Evolutionary conservation across 805 yeast genomes (phyloP).

Genomic region (Kluyveromyces starmeri): DNA sequence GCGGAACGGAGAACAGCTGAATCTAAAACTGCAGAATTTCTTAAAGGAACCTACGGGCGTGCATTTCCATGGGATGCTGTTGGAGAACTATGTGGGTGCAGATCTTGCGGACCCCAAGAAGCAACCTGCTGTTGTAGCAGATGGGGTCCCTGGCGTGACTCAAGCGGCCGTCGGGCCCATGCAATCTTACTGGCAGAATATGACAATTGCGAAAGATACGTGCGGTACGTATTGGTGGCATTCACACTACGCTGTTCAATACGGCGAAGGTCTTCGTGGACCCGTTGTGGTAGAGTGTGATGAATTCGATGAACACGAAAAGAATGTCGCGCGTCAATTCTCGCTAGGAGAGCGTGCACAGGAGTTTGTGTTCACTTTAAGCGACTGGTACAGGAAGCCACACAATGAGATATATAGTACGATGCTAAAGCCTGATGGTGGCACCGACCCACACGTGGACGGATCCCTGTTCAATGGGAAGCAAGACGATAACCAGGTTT

Average conservation of each 20-base stretch:
- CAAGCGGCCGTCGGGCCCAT: conserved; percentile 67
- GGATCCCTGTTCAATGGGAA: conserved; percentile 22
- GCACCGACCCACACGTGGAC: conserved; percentile 21
- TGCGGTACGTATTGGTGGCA: conserved; percentile 53
- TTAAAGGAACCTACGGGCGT: conserved; percentile 29
- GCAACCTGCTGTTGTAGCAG: conserved; percentile 37
- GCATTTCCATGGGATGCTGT: conserved; percentile 48
- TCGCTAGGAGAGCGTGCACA: background rate
- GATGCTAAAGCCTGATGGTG: conserved; percentile 16
- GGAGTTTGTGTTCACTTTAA: conserved; percentile 34
- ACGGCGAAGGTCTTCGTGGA: conserved; percentile 45
- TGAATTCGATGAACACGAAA: conserved; percentile 30
- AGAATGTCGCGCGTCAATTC: conserved; percentile 11
- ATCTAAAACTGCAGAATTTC: conserved; percentile 14
- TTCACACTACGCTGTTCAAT: conserved; percentile 42
- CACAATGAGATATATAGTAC: conserved; percentile 32
- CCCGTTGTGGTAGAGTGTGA: conserved; percentile 46
- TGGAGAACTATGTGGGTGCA: conserved; percentile 24
- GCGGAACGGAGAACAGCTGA: conserved; percentile 17
- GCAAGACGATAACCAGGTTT: conserved; percentile 8
- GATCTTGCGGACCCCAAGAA: conserved; percentile 23
- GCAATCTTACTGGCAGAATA: conserved; percentile 43
- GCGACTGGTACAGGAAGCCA: conserved; percentile 53
- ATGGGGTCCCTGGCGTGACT: conserved; percentile 38
- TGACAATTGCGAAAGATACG: conserved; percentile 34